Base-by-base conservation (phyloP, 495 filamentous ascomycete genomes). In the Durotheca rogersii region DNA sequence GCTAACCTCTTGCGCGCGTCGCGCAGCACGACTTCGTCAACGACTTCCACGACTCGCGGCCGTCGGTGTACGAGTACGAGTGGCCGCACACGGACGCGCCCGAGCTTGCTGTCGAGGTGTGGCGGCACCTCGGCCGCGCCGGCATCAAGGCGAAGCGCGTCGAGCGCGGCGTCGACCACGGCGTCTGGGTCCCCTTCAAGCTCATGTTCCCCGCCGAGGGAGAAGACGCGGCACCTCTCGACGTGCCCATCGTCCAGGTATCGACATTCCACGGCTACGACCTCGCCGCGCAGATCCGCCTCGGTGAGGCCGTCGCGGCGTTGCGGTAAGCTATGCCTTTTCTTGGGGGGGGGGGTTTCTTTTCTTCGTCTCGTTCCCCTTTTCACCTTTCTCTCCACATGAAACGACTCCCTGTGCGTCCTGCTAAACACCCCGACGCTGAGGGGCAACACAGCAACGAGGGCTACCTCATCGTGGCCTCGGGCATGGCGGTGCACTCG, bases 401-500 rank as follows among this genome's bases (percentile, higher is more conserved):
- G n/a, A n/a, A n/a, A n/a, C n/a, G n/a, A n/a, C n/a, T n/a, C 9
- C 3, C 10, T 40, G 7, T 34, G 17, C 9, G 9, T 37, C 20
- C 6, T 1, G 1, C 2, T n/a, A 16, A 27, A n/a, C n/a, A n/a
- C n/a, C n/a, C n/a, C n/a, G 10, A 6, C 18, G 17, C 11, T 38
- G 11, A 18, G 6, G 14, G 27, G 5, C 18, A 38, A 1, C 1
- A 12, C 20, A 56, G 53, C 3, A 41, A 51, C 36, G 53, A 56
- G 20, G 53, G 53, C 6, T 56, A 46, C 35, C 53, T 56, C n/a
- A 46, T 56, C 16, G 11, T 56, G 6, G 46, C 18, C 20, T 56
- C 53, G 14, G 53, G 53, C 41, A 56, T 56, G 53, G 53, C 53
- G 7, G 53, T 56, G 4, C 53, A 56, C 46, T 56, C 53, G 11